Evolutionary conservation across 1,139 yeast species (phyloP).

Genomic region (Taphrina populina): DNA sequence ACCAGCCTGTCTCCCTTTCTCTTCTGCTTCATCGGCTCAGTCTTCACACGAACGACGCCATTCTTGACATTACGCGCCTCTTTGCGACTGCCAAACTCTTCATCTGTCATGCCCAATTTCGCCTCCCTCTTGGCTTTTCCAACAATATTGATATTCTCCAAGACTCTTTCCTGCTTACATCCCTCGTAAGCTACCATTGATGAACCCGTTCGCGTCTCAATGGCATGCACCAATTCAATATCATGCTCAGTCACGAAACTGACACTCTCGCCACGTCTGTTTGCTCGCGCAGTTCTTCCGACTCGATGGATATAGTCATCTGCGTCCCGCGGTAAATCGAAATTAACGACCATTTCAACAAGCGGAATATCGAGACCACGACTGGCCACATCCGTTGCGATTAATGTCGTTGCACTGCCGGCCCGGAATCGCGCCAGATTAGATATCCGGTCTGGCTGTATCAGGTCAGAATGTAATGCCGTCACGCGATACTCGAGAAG

Average conservation of each 20-base stretch:
- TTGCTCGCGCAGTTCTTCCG: slow-evolving; percentile 99
- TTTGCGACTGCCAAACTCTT: slow-evolving; percentile 74
- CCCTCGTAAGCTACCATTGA: slow-evolving; percentile 72
- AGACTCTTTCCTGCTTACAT: slow-evolving; percentile 72
- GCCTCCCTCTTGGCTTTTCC: slow-evolving; percentile 88
- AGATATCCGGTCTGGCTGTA: slow-evolving; percentile 84
- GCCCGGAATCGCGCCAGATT: slow-evolving; percentile 91
- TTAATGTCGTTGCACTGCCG: slow-evolving; percentile 83
- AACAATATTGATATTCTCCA: slow-evolving; percentile 61
- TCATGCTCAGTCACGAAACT: slow-evolving; percentile 84
- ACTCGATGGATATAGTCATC: slow-evolving; percentile 96
- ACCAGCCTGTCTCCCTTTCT: background rate
- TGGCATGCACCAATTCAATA: slow-evolving; percentile 73
- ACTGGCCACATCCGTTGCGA: slow-evolving; percentile 95
- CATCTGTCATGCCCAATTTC: slow-evolving; percentile 88
- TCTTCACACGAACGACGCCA: slow-evolving; percentile 6
- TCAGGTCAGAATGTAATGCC: slow-evolving; percentile 91
- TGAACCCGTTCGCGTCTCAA: slow-evolving; percentile 76
- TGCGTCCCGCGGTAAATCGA: slow-evolving; percentile 92
- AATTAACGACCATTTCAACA: slow-evolving; percentile 84
- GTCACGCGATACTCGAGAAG: slow-evolving; percentile 77
- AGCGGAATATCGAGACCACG: slow-evolving; percentile 96
- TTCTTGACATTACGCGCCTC: slow-evolving; percentile 55
- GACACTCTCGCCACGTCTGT: slow-evolving; percentile 67
- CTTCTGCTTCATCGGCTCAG: background rate